phyloP scores from a whole-genome alignment of 176 grass and related monocot genomes.

The Panicum miliaceum region DNA sequence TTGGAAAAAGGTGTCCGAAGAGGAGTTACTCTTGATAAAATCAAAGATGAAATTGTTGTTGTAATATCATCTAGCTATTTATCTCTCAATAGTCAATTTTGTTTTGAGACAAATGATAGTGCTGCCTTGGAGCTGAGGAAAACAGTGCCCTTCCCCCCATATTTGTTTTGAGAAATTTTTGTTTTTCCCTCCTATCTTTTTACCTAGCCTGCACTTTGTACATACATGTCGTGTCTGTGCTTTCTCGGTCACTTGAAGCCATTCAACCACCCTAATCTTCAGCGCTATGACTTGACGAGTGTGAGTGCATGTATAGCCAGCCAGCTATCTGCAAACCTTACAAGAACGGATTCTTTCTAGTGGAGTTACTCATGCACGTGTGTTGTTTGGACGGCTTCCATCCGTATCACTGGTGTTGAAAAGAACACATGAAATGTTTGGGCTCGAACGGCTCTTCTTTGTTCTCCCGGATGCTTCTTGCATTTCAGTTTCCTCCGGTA shows the following conservation, averaged over 20 bases:
- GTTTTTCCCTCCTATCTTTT: neutral
- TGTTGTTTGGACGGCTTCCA: neutral
- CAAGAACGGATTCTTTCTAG: neutral
- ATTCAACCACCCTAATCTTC: too few relatives aligned
- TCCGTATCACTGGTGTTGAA: too few relatives aligned
- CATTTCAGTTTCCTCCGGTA: too few relatives aligned
- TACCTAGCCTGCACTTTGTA: neutral
- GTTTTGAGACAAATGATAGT: neutral
- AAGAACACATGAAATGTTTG: too few relatives aligned
- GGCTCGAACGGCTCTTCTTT: too few relatives aligned
- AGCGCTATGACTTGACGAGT: too few relatives aligned
- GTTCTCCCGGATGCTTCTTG: too few relatives aligned
- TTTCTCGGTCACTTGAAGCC: neutral
- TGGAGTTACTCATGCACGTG: neutral
- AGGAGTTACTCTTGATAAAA: conserved; percentile 59
- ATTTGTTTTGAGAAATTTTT: neutral
- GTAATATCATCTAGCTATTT: conserved; percentile 12
- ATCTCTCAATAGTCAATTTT: neutral
- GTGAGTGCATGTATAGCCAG: too few relatives aligned
- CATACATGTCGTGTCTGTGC: neutral
- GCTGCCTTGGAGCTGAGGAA: neutral
- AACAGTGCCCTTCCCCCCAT: neutral
- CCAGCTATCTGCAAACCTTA: neutral
- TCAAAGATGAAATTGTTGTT: conserved; percentile 47
- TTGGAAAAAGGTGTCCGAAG: conserved; percentile 62